phyloP scores from a whole-genome alignment of 345 rosid genomes.

The Acer negundo region DNA sequence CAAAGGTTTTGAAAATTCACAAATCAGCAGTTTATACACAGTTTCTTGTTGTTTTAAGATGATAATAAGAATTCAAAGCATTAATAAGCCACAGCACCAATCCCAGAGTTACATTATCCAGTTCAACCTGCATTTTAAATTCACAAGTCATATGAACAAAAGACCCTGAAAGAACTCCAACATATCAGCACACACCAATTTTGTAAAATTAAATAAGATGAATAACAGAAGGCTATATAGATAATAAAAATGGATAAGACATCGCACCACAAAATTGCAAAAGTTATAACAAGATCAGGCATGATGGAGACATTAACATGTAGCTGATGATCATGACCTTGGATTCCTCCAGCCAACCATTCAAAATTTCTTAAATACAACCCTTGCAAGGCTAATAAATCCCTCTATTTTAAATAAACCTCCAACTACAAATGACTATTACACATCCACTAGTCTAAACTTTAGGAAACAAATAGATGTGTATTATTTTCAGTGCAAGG shows the following conservation, averaged over 20 bases:
- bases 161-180: not conserved
- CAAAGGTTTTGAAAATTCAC: slow-evolving; percentile 10
- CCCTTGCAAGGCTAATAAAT: not conserved
- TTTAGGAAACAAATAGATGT: not conserved
- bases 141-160: not conserved
- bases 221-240: not conserved
- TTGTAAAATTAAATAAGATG: not conserved
- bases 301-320: not conserved
- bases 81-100: not conserved
- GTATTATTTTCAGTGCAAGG: not conserved
- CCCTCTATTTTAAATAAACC: not conserved
- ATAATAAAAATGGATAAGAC: not conserved
- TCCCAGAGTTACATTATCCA: not conserved
- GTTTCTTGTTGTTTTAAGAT: not conserved
- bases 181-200: not conserved
- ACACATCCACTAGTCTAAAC: not conserved
- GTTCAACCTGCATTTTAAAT: not conserved
- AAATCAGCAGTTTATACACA: not conserved
- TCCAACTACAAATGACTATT: no score
- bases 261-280: not conserved
- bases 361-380: not conserved
- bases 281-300: not conserved
- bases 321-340: not conserved
- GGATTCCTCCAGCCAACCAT: not conserved
- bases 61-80: not conserved